These are phyloP conservation scores for Monilinia fructicola DNA, from an alignment of 2,329 filamentous ascomycete genomes.

Conservation along the genomic window DNA sequence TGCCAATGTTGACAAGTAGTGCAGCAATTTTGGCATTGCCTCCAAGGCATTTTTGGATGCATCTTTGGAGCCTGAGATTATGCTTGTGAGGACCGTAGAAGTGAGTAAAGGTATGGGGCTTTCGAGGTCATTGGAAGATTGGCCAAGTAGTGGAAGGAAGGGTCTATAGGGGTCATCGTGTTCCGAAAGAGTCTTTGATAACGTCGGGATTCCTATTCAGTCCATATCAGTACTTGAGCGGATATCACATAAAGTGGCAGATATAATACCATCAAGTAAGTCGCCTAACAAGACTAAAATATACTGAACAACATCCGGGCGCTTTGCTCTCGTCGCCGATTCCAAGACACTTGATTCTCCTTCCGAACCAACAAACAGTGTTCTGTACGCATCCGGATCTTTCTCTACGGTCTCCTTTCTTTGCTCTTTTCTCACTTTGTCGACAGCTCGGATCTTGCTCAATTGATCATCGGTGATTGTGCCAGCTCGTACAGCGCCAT, in stretches of 20 bases:
- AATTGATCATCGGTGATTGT: conserved; percentile 93
- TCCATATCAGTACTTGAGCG: conserved; percentile 17
- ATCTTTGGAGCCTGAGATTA: conserved; percentile 66
- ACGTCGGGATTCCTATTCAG: conserved; percentile 69
- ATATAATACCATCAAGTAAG: conserved; percentile 71
- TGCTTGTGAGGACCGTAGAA: conserved; percentile 77
- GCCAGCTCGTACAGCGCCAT: conserved; percentile 89
- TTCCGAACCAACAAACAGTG: conserved; percentile 74
- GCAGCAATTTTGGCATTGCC: conserved; percentile 78
- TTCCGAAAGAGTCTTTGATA: conserved; percentile 74
- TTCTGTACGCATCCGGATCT: conserved; percentile 76
- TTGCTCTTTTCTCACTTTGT: conserved; percentile 92
- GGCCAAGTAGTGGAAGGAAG: conserved; percentile 77
- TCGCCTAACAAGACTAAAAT: conserved; percentile 87
- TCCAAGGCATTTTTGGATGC: conserved; percentile 61
- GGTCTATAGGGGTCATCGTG: conserved; percentile 77
- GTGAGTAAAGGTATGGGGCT: conserved; percentile 88
- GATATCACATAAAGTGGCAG: neutral
- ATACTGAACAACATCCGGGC: conserved; percentile 90
- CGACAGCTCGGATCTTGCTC: conserved; percentile 92
- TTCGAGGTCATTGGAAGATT: conserved; percentile 64
- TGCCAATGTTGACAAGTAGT: conserved; percentile 79
- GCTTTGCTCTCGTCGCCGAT: conserved; percentile 66
- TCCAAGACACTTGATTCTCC: conserved; percentile 75
- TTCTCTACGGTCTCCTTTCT: conserved; percentile 77